Evolutionary conservation across 2,329 filamentous ascomycete species (phyloP), one percentile per base, ranked within the genome.

Genomic region (Fusarium sp.): DNA sequence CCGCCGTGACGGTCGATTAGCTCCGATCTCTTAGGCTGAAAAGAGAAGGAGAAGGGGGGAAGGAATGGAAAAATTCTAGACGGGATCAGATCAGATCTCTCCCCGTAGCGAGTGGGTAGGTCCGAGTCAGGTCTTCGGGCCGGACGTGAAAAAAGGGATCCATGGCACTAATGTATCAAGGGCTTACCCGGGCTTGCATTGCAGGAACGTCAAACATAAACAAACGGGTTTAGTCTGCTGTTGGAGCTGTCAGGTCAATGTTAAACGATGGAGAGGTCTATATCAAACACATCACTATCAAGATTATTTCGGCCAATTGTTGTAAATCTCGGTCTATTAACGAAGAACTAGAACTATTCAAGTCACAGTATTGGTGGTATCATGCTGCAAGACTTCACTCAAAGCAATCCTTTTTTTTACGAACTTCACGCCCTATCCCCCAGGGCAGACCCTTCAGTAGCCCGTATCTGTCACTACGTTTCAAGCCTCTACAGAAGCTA

Each of bases 321-420:
- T 24, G 15, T 36, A 24, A 51, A 42, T 39, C 9, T 34, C 21
- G 26, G 19, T 63, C 19, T 51, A 63, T 63, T 58, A 36, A 46
- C 21, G n/a, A 30, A 15, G 19, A 45, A 24, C 44, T 57, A 56
- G 26, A 19, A 23, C 28, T 57, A 50, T 21, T 38, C 28, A 17
- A 38, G 30, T 53, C 50, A 45, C 39, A 28, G 46, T 19, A 26
- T 49, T 56, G 30, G 34, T 49, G 59, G 24, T 53, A 63, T 46
- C 47, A 48, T 48, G 40, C 47, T 57, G 46, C 23, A 26, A n/a
- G 23, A 24, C 34, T 56, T 68, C 60, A 68, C 60, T 69, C 39
- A 51, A 59, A 43, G 51, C 49, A 46, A 54, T 54, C 51, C 52
- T 72, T 57, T 67, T 67, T 72, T 71, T 72, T 66, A 65, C 57